phyloP scores from a whole-genome alignment of 1,284 basidiomycete genomes.

The Leccinum subrobustum region DNA sequence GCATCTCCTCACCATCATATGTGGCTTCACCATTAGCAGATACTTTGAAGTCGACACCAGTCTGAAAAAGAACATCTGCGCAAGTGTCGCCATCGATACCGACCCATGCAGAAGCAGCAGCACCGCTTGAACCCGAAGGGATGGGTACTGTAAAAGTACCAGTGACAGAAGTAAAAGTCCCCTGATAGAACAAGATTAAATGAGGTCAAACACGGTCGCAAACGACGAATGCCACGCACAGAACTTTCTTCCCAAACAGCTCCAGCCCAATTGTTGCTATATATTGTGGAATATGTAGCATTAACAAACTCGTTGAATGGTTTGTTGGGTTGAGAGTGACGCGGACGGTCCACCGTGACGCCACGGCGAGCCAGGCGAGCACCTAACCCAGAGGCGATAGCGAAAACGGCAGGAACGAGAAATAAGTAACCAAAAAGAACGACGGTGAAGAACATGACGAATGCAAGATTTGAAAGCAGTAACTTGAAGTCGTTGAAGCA shows the following conservation, averaged over 20 bases:
- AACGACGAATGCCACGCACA: background rate
- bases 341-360: background rate
- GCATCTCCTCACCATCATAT: background rate
- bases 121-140: background rate
- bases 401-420: constrained; percentile 1
- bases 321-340: background rate
- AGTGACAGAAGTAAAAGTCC: constrained; percentile 1
- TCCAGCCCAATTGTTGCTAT: background rate
- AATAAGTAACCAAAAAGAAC: constrained; percentile 1
- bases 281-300: background rate
- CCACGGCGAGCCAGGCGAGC: background rate
- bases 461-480: background rate
- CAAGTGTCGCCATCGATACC: constrained; percentile 14
- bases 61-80: constrained; percentile 1
- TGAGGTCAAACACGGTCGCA: background rate
- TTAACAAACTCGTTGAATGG: background rate
- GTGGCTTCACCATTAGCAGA: background rate
- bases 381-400: background rate
- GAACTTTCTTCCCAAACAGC: background rate
- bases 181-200: background rate
- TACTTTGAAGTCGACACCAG: constrained; percentile 1
- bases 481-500: background rate
- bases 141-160: constrained; percentile 7
- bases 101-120: constrained; percentile 6
- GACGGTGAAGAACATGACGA: constrained; percentile 3